These are phyloP conservation scores for Dalechampia spathulata DNA, from an alignment of 441 rosid genomes.

Conservation along the genomic window DNA sequence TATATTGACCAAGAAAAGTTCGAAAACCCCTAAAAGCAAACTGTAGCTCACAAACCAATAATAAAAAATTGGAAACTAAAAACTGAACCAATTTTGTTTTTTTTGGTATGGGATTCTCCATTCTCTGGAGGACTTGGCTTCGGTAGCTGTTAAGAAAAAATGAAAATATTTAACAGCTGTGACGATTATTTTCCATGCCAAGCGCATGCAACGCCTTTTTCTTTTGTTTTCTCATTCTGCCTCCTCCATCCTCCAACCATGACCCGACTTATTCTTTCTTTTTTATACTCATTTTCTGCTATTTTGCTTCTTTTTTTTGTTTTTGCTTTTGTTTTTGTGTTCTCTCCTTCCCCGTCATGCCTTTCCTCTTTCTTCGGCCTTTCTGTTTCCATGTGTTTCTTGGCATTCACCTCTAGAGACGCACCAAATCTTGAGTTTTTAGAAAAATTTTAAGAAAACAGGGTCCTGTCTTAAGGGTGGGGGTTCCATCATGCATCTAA, in stretches of 20 bases:
- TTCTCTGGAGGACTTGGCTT: no score
- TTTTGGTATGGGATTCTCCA: no score
- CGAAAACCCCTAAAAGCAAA: slow-evolving; percentile 11
- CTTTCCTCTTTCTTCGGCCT: no score
- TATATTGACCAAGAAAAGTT: not conserved
- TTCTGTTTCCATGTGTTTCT: no score
- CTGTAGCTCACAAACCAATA: slow-evolving; percentile 17
- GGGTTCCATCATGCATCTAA: slow-evolving; percentile 14
- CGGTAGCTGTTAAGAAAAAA: slow-evolving; percentile 41
- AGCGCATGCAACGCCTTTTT: slow-evolving; percentile 22
- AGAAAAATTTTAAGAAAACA: slow-evolving; percentile 10
- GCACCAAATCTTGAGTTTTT: slow-evolving; percentile 6
- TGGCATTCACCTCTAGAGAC: no score
- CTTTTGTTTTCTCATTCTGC: not conserved
- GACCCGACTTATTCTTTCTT: slow-evolving; percentile 24
- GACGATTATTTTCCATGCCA: slow-evolving; percentile 24
- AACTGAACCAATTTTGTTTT: no score
- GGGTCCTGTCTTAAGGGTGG: slow-evolving; percentile 11
- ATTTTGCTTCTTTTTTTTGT: not conserved
- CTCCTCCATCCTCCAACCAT: slow-evolving; percentile 20
- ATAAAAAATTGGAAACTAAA: not conserved
- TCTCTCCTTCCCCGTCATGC: no score
- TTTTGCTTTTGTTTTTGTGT: not conserved
- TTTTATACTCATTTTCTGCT: not conserved
- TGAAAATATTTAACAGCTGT: slow-evolving; percentile 52